Evolutionary conservation across 192 early-diverging fungal genomes (phyloP).

Genomic region (Backusella mclennaniae): DNA sequence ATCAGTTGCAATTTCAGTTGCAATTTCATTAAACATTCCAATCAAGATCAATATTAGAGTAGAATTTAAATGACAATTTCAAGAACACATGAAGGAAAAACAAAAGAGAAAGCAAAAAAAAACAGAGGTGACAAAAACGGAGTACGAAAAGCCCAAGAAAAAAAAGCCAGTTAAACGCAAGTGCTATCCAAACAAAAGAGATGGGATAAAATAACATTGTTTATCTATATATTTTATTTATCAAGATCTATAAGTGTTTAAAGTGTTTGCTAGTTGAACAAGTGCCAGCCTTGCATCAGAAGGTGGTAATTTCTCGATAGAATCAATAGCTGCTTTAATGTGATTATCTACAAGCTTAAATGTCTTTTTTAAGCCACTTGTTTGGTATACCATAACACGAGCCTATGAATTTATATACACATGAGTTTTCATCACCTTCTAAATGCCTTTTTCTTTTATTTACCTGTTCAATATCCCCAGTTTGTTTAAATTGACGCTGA

Average conservation of each 20-base stretch:
- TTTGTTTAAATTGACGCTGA: constrained; percentile 75
- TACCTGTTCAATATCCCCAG: constrained; percentile 78
- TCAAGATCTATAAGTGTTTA: constrained; percentile 52
- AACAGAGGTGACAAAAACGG: too few species aligned
- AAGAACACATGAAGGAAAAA: background rate
- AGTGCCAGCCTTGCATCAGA: constrained; percentile 78
- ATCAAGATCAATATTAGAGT: background rate
- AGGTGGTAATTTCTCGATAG: constrained; percentile 65
- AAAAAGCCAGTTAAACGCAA: too few species aligned
- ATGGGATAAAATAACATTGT: too few species aligned
- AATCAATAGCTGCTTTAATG: constrained; percentile 70
- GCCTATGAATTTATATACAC: constrained; percentile 48
- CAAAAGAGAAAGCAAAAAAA: background rate
- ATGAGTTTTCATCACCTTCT: background rate
- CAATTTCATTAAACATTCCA: background rate
- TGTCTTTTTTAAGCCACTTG: constrained; percentile 75
- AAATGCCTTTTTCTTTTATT: background rate
- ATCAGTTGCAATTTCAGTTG: background rate
- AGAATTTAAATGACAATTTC: background rate
- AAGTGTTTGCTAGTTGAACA: constrained; percentile 74
- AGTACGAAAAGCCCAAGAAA: too few species aligned
- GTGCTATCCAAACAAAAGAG: too few species aligned
- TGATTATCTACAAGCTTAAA: constrained; percentile 72
- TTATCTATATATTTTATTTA: too few species aligned
- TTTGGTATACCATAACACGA: constrained; percentile 74